These are phyloP conservation scores for Echinochloa phyllopogon DNA, from an alignment of 176 grass and related monocot genomes.

Conservation along the genomic window DNA sequence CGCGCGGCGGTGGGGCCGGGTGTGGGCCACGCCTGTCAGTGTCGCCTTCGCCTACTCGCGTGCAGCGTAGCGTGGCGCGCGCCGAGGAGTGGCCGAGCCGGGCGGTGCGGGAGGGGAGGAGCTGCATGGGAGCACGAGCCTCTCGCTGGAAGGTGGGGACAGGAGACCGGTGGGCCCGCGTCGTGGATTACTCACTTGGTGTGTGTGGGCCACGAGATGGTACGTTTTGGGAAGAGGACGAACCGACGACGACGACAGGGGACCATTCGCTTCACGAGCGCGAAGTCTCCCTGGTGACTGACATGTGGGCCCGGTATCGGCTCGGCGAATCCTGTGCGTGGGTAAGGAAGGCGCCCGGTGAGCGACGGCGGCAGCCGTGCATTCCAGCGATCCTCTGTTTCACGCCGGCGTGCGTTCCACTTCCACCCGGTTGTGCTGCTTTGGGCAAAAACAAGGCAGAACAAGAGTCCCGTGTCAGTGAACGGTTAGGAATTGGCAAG, in stretches of 20 bases:
- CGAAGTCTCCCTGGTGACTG: too few relatives aligned
- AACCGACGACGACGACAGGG: neutral
- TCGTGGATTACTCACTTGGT: neutral
- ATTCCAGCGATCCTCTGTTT: too few relatives aligned
- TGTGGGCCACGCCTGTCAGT: neutral
- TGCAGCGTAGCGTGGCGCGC: neutral
- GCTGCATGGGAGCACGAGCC: neutral
- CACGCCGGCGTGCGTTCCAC: too few relatives aligned
- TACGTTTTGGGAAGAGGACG: neutral
- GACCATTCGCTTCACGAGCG: neutral
- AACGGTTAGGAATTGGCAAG: neutral
- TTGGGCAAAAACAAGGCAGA: neutral
- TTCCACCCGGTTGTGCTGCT: too few relatives aligned
- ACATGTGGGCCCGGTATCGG: too few relatives aligned
- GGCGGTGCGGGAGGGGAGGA: neutral
- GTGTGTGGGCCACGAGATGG: neutral
- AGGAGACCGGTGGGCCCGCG: neutral
- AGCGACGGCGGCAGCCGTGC: too few relatives aligned
- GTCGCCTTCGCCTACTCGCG: too few relatives aligned
- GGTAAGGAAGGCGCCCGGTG: too few relatives aligned
- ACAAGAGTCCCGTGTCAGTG: neutral
- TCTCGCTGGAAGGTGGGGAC: neutral
- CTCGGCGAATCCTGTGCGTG: too few relatives aligned
- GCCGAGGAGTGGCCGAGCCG: conserved; percentile 3
- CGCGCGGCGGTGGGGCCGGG: neutral